A percentile compares a stretch with the other conserved stretches of the same genome.
phyloP scores from a whole-genome alignment of 1,139 yeast species.

The Saccharomyces hybrid region DNA sequence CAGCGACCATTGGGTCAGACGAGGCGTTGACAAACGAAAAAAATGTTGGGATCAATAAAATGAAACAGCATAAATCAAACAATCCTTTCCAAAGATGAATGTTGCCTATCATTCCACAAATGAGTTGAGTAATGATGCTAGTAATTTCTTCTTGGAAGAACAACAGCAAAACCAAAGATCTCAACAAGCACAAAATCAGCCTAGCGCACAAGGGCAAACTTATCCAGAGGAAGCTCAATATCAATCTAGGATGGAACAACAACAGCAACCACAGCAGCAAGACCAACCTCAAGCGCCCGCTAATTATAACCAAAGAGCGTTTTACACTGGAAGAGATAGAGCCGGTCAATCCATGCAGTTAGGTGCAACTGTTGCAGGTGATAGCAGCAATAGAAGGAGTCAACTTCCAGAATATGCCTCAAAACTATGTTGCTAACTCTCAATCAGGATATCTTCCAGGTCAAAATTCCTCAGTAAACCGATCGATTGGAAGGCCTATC shows the following conservation, averaged over 20 bases:
- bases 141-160: conserved; percentile 1
- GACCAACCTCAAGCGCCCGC: neutral
- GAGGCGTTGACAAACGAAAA: conserved; percentile 17
- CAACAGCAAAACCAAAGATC: conserved; percentile 6
- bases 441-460: neutral
- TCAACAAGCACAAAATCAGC: conserved; percentile 3
- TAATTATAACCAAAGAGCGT: neutral
- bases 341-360: neutral
- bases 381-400: conserved; percentile 1
- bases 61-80: conserved; percentile 28
- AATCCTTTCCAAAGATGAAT: conserved; percentile 30
- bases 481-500: neutral
- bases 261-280: neutral
- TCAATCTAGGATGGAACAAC: neutral
- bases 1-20: conserved; percentile 7
- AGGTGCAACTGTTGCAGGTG: neutral
- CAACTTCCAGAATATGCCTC: conserved; percentile 7
- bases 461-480: neutral
- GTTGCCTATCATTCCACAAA: conserved; percentile 5
- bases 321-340: neutral
- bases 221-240: neutral
- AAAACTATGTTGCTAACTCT: neutral
- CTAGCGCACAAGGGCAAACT: neutral
- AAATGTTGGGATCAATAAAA: conserved; percentile 8
- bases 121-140: neutral